A percentile compares a stretch with the other conserved stretches of the same genome.
These are phyloP conservation scores for Sugiyamaella neomexicana DNA, from an alignment of 1,139 yeast species.

Conservation along the genomic window DNA sequence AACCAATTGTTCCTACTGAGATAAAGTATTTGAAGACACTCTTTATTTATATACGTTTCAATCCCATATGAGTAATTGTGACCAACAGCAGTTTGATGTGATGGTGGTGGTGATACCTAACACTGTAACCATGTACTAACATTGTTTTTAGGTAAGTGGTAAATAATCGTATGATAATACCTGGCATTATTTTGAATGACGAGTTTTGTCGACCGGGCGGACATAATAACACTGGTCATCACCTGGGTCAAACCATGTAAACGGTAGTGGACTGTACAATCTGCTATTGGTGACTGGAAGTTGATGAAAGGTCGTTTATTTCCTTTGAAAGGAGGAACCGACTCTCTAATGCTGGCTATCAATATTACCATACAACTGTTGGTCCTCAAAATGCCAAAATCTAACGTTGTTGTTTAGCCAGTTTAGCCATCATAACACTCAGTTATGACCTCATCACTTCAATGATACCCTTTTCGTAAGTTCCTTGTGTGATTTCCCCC, in stretches of 20 bases:
- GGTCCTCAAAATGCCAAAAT: no score
- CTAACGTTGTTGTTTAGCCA: no score
- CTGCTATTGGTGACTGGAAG: constrained; percentile 18
- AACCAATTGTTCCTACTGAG: constrained; percentile 31
- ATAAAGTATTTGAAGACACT: constrained; percentile 18
- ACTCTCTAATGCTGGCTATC: constrained; percentile 7
- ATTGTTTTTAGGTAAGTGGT: constrained; percentile 9
- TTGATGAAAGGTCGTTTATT: constrained; percentile 27
- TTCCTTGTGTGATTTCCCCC: neutral
- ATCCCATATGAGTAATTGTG: constrained; percentile 23
- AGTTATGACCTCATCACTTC: no score
- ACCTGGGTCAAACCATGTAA: constrained; percentile 14
- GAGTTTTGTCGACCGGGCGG: constrained; percentile 32
- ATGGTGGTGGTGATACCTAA: neutral
- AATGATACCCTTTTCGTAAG: neutral
- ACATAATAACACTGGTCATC: constrained; percentile 20
- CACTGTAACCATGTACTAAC: no score
- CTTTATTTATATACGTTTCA: constrained; percentile 21
- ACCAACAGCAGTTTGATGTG: neutral
- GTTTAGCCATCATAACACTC: no score
- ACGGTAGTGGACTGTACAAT: constrained; percentile 26
- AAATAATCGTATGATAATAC: no score
- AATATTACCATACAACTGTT: no score
- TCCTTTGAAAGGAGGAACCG: constrained; percentile 15
- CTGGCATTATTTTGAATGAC: constrained; percentile 19